Base-by-base conservation (phyloP, 2,329 filamentous ascomycete species). In the Botrytis deweyae region DNA sequence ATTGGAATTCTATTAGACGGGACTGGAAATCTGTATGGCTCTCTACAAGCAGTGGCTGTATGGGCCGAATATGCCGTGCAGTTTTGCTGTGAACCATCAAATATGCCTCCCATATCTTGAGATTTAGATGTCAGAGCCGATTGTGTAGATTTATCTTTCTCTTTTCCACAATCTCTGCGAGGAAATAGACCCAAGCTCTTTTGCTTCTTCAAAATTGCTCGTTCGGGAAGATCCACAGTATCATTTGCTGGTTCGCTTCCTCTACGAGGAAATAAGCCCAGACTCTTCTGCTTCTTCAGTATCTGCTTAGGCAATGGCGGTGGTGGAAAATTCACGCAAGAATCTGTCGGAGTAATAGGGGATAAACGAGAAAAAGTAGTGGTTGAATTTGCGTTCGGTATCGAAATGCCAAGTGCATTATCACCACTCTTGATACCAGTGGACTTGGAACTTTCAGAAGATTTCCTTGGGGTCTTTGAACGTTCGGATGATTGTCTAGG, bases 361-460 rank as follows among this genome's bases (percentile, higher is more conserved):
- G 46, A 42, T 22, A 8, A 7, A 42, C 10, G 44, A 42, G 29
- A 40, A n/a, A 33, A 55, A 16, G 25, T 10, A 58, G 36, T 33
- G 12, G 25, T 55, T 14, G 65, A 68, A 22, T 40, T 36, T 20
- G 10, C 36, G 12, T 55, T 55, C 59, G 67, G 38, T 3, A 70
- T 61, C 25, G 67, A 70, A 29, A 70, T 62, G 20, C 67, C 67
- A 36, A 70, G 52, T 70, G 55, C 52, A n/a, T 70, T 70, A 36
- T 58, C 49, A 22, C 49, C 9, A 25, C 22, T n/a, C 29, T 44
- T 44, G n/a, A 12, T 33, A 7, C 18, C 42, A 29, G 16, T n/a
- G 40, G 49, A 68, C 29, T 55, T 68, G 9, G 49, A 58, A 38
- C 36, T 40, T 9, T 29, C 49, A 42, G 65, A 68, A 42, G 18